Evolutionary conservation across 2,329 filamentous ascomycete species (phyloP).

Genomic region (Sporothrix curviconia): DNA sequence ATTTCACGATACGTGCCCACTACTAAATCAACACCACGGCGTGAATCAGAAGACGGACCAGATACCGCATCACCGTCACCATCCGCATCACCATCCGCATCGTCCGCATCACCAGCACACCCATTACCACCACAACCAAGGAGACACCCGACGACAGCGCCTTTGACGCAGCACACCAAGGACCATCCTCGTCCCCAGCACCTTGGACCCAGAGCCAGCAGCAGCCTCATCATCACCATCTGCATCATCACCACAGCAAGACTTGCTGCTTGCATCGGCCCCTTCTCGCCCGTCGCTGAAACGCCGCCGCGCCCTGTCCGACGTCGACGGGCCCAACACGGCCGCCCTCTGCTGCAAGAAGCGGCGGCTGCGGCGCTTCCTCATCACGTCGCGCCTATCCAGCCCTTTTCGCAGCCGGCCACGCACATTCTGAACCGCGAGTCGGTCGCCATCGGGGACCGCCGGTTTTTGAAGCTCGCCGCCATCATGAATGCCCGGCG

Average conservation of each 20-base stretch:
- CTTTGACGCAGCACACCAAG: too few species aligned
- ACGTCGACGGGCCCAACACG: slow-evolving; percentile 54
- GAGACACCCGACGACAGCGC: too few species aligned
- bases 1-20: too few species aligned
- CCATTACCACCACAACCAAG: too few species aligned
- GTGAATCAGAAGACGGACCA: too few species aligned
- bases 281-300: slow-evolving; percentile 30
- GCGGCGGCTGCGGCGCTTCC: slow-evolving; percentile 53
- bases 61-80: too few species aligned
- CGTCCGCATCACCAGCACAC: too few species aligned
- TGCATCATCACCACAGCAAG: not conserved
- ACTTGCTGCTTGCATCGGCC: not conserved
- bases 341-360: slow-evolving; percentile 55
- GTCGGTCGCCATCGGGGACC: slow-evolving; percentile 37
- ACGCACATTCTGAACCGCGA: slow-evolving; percentile 63
- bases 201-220: not conserved
- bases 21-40: too few species aligned
- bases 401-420: slow-evolving; percentile 61
- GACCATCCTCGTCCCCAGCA: too few species aligned
- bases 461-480: slow-evolving; percentile 43
- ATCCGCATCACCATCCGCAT: too few species aligned
- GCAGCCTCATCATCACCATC: not conserved
- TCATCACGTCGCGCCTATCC: slow-evolving; percentile 67
- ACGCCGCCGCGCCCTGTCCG: slow-evolving; percentile 45
- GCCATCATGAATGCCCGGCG: slow-evolving; percentile 33